A percentile compares a stretch with the other conserved stretches of the same genome.
These are phyloP conservation scores for Chaetomium cochliodes DNA, from an alignment of 495 filamentous ascomycete genomes.

Conservation along the genomic window DNA sequence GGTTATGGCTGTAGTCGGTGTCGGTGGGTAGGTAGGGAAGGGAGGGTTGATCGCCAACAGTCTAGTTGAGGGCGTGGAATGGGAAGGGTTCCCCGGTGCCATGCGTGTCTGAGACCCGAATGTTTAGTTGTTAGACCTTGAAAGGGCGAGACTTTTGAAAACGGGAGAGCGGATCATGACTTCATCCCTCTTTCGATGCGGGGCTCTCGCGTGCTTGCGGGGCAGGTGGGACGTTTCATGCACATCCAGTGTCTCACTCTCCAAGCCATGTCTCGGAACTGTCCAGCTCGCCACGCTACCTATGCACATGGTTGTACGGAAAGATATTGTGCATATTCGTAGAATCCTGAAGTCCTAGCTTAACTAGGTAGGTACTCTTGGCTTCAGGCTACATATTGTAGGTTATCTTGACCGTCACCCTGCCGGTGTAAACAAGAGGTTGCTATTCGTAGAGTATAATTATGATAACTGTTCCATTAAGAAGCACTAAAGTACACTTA, in stretches of 20 bases:
- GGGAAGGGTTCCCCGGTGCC: neutral
- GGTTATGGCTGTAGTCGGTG: neutral
- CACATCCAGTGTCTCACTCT: slow-evolving; percentile 7
- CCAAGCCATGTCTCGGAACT: neutral
- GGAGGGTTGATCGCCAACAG: no score
- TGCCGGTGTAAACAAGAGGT: no score
- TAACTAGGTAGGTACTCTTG: no score
- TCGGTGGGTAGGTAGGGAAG: neutral
- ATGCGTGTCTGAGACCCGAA: neutral
- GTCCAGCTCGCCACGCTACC: no score
- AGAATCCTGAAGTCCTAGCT: no score
- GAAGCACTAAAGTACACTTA: no score
- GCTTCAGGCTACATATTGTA: no score
- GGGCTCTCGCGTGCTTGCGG: neutral
- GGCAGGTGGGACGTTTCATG: slow-evolving; percentile 2
- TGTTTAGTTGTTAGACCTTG: neutral
- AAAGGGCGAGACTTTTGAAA: neutral
- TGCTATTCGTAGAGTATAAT: no score
- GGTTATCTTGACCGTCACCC: no score
- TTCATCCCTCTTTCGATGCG: slow-evolving; percentile 4
- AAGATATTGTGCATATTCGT: no score
- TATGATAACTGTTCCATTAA: no score
- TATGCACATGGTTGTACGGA: no score
- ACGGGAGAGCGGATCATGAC: neutral
- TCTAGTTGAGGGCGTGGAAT: neutral